These are phyloP conservation scores for Bruguiera hainesii DNA, from an alignment of 441 rosid species.

Conservation along the genomic window DNA sequence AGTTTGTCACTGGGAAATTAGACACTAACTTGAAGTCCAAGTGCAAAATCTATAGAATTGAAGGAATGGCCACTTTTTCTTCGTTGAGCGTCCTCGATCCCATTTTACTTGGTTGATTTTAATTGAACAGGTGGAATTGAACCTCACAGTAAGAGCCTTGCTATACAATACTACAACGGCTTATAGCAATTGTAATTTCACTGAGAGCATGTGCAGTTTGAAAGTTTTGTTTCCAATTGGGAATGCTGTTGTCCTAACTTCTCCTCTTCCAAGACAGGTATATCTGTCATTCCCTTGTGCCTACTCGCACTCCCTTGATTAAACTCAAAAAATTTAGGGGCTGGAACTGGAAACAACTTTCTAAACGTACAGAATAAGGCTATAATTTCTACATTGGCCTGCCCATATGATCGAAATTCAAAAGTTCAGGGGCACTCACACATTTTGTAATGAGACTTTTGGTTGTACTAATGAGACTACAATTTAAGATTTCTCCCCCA, in stretches of 20 bases:
- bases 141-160: conserved; percentile 48
- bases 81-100: not conserved
- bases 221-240: conserved; percentile 60
- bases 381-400: conserved; percentile 1
- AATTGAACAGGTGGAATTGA: conserved; percentile 60
- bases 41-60: no score
- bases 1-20: not conserved
- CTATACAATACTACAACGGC: conserved; percentile 74
- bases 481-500: not conserved
- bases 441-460: conserved; percentile 1
- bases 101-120: conserved; percentile 8
- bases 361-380: conserved; percentile 5
- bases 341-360: not conserved
- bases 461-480: not conserved
- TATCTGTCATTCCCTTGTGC: conserved; percentile 11
- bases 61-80: conserved; percentile 1
- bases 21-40: not conserved
- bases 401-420: not conserved
- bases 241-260: conserved; percentile 61
- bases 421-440: conserved; percentile 4
- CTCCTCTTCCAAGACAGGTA: conserved; percentile 68
- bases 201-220: conserved; percentile 46
- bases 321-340: not conserved
- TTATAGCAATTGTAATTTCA: conserved; percentile 70
- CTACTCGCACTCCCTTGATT: not conserved